These are phyloP conservation scores for Pseudoturritis turrita DNA, from an alignment of 345 rosid species.

Conservation along the genomic window DNA sequence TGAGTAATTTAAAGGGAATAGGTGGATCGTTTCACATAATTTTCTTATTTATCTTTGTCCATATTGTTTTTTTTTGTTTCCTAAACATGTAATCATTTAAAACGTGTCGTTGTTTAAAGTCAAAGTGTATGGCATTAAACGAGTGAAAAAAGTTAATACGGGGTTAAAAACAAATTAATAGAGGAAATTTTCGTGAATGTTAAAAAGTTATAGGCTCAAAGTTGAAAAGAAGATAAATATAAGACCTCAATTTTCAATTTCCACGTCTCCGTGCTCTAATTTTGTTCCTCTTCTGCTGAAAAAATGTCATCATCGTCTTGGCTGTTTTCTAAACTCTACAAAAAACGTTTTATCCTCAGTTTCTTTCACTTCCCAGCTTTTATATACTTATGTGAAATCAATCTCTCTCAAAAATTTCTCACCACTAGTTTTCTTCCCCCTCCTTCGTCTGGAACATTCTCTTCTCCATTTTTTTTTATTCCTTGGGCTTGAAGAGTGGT, in stretches of 20 bases:
- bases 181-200: neutral
- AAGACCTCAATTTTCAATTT: too few relatives aligned
- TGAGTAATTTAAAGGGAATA: neutral
- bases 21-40: neutral
- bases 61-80: too few relatives aligned
- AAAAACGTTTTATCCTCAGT: conserved; percentile 17
- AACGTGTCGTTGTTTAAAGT: too few relatives aligned
- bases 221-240: neutral
- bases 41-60: neutral
- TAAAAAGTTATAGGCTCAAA: neutral
- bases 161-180: neutral
- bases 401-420: conserved; percentile 31
- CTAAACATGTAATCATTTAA: too few relatives aligned
- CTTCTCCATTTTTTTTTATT: conserved; percentile 11
- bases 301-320: neutral
- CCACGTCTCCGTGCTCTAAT: neutral
- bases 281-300: neutral
- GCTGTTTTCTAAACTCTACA: neutral
- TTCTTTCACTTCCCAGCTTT: neutral
- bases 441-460: conserved; percentile 32
- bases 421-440: conserved; percentile 33
- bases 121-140: neutral
- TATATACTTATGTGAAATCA: conserved; percentile 18
- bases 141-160: neutral
- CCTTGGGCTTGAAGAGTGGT: neutral